Conservation (phyloP, 2,329 filamentous ascomycete species). For the Nemania sp. region DNA sequence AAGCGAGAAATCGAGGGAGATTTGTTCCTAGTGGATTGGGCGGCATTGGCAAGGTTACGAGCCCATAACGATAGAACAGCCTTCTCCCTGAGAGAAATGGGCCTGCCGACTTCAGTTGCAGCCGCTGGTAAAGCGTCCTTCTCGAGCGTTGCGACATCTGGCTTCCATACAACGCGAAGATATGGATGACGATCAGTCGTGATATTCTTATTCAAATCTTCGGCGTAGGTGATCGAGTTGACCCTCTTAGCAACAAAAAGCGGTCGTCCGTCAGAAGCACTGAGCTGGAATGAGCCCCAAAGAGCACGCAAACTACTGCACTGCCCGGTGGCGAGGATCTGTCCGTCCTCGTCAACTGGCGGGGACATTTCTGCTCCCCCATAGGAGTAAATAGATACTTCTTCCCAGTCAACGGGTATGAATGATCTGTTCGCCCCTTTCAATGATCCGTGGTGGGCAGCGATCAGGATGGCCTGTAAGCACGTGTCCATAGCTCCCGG, state of each 20-base stretch:
- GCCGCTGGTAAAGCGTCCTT: slow-evolving; percentile 13
- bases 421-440: slow-evolving; percentile 16
- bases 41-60: slow-evolving; percentile 4
- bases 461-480: slow-evolving; percentile 13
- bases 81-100: slow-evolving; percentile 14
- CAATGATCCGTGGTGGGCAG: slow-evolving; percentile 13
- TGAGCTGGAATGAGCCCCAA: slow-evolving; percentile 13
- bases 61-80: slow-evolving; percentile 14
- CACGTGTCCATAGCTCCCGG: slow-evolving; percentile 16
- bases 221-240: slow-evolving; percentile 19
- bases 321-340: slow-evolving; percentile 14
- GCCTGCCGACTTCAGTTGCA: slow-evolving; percentile 11
- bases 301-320: slow-evolving; percentile 16
- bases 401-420: slow-evolving; percentile 18
- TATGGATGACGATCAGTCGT: slow-evolving; percentile 19
- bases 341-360: slow-evolving; percentile 7
- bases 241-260: slow-evolving; percentile 16
- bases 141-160: slow-evolving; percentile 15
- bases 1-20: not conserved
- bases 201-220: slow-evolving; percentile 17
- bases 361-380: slow-evolving; percentile 16
- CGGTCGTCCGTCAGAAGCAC: slow-evolving; percentile 11
- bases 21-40: not conserved
- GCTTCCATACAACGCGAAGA: slow-evolving; percentile 23
- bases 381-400: slow-evolving; percentile 19